These are phyloP conservation scores for Pythium monospermum DNA, from an alignment of 352 stramenopile species.

Conservation along the genomic window DNA sequence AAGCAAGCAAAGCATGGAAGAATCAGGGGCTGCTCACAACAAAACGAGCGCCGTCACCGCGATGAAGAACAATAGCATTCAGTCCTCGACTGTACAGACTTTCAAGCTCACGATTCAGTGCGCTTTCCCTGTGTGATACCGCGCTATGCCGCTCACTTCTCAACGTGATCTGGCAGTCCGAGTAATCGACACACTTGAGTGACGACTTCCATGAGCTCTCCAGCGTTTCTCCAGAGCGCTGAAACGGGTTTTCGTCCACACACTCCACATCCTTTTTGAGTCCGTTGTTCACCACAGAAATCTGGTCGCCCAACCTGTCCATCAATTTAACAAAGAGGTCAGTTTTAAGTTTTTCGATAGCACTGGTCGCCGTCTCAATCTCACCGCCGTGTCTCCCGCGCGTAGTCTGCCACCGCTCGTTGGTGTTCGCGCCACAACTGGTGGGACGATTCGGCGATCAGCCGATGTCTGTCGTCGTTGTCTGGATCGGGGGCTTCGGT, in stretches of 20 bases:
- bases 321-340: no score
- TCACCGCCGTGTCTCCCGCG: slow-evolving; percentile 12
- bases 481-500: neutral
- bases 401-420: slow-evolving; percentile 15
- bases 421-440: slow-evolving; percentile 20
- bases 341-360: no score
- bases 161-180: slow-evolving; percentile 12
- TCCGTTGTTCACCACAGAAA: neutral
- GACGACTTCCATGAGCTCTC: slow-evolving; percentile 18
- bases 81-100: slow-evolving; percentile 23
- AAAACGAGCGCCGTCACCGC: slow-evolving; percentile 7
- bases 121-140: slow-evolving; percentile 6
- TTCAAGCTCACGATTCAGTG: slow-evolving; percentile 9
- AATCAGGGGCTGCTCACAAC: slow-evolving; percentile 8
- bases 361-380: no score
- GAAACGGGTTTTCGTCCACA: slow-evolving; percentile 12
- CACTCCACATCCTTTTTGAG: neutral
- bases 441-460: neutral
- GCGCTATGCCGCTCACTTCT: neutral
- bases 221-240: slow-evolving; percentile 5
- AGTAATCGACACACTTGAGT: slow-evolving; percentile 17
- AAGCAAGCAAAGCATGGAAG: no score
- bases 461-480: neutral
- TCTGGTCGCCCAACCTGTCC: neutral
- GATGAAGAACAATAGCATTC: slow-evolving; percentile 24